Conservation (phyloP, 192 early-diverging fungal species). For the Backusella mclennaniae region DNA sequence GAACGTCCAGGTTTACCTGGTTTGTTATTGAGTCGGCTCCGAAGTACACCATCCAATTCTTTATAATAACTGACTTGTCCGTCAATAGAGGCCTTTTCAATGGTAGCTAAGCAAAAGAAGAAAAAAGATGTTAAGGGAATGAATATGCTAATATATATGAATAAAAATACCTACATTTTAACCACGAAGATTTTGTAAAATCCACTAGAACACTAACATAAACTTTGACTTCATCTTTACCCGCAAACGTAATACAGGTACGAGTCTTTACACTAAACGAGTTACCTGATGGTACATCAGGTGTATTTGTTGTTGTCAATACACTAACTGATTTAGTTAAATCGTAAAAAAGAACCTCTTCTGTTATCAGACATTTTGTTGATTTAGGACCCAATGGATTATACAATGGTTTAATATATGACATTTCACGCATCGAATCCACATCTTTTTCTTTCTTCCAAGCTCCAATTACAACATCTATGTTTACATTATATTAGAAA, state of each 20-base stretch:
- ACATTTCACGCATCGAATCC: constrained; percentile 15
- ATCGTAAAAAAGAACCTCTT: constrained; percentile 43
- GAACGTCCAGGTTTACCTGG: not conserved
- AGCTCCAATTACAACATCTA: constrained; percentile 31
- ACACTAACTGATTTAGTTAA: constrained; percentile 42
- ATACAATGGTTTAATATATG: constrained; percentile 33
- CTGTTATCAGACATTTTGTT: constrained; percentile 43
- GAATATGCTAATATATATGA: not conserved
- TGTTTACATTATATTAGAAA: not conserved
- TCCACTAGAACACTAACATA: constrained; percentile 45
- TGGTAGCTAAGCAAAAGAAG: constrained; percentile 33
- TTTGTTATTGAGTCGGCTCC: constrained; percentile 41
- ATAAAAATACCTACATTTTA: constrained; percentile 38
- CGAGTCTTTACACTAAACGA: constrained; percentile 47
- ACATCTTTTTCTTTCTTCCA: constrained; percentile 16
- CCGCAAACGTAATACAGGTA: constrained; percentile 50
- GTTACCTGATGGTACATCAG: constrained; percentile 48
- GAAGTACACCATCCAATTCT: constrained; percentile 34
- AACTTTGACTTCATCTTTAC: constrained; percentile 36
- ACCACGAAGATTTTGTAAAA: constrained; percentile 54
- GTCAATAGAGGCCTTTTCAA: constrained; percentile 51
- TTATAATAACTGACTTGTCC: constrained; percentile 48
- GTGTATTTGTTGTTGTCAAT: constrained; percentile 47
- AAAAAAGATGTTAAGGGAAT: not conserved
- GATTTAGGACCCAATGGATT: constrained; percentile 25